These are phyloP conservation scores for Isatis lusitanica DNA, from an alignment of 441 rosid genomes.

Conservation along the genomic window DNA sequence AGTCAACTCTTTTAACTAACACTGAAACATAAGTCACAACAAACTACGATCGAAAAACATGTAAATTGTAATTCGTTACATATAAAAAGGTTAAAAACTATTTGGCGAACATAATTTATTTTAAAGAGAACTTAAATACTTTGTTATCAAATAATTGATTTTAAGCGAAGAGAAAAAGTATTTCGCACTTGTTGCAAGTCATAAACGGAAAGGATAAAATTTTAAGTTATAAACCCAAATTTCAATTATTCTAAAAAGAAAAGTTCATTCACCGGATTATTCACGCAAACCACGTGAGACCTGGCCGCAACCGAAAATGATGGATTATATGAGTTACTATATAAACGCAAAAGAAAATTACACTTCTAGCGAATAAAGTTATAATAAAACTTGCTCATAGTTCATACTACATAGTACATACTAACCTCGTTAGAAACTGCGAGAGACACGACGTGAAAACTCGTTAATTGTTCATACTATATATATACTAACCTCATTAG, in stretches of 20 bases:
- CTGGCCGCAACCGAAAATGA: neutral
- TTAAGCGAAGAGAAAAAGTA: neutral
- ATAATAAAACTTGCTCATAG: neutral
- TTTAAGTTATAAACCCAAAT: neutral
- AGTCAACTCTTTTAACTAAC: neutral
- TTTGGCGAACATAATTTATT: neutral
- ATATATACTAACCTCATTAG: neutral
- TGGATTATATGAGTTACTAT: neutral
- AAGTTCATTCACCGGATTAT: neutral
- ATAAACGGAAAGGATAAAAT: neutral
- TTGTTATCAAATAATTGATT: neutral
- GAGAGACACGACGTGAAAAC: neutral
- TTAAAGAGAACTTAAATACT: neutral
- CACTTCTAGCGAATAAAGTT: no score
- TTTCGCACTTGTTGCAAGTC: neutral
- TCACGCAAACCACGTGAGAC: constrained; percentile 4
- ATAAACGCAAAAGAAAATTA: no score
- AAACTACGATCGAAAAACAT: neutral
- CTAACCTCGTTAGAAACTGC: neutral
- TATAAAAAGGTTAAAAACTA: neutral
- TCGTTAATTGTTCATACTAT: neutral
- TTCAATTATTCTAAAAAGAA: neutral
- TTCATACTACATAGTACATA: neutral
- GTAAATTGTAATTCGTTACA: neutral
- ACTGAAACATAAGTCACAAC: neutral